Conservation (phyloP, 306 rosid species). For the Vachellia pachyceras region DNA sequence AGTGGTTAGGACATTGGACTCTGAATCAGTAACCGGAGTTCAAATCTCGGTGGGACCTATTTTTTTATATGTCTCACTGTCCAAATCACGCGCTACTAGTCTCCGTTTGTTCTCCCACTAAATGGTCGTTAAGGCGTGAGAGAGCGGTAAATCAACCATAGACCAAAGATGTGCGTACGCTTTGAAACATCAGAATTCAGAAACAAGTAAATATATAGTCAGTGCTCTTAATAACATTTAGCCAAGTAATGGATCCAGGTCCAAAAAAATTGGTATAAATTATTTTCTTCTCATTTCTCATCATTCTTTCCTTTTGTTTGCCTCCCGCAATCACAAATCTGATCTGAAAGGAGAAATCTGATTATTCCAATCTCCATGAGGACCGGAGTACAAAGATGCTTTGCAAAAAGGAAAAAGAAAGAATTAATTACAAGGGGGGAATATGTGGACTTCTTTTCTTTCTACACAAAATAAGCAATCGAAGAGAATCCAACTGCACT, state of each 20-base stretch:
- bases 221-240: background rate
- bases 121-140: background rate
- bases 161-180: background rate
- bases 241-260: background rate
- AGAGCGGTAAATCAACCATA: background rate
- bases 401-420: background rate
- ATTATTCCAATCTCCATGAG: constrained; percentile 49
- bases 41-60: constrained; percentile 1
- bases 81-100: too few species aligned
- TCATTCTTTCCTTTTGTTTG: constrained; percentile 30
- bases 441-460: constrained; percentile 52
- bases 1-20: constrained; percentile 24
- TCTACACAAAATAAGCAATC: constrained; percentile 55
- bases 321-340: constrained; percentile 41
- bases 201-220: background rate
- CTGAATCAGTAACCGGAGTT: constrained; percentile 22
- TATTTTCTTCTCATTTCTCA: constrained; percentile 6
- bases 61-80: too few species aligned
- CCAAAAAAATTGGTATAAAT: constrained; percentile 6
- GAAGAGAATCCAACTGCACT: constrained; percentile 52
- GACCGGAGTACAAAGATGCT: constrained; percentile 43
- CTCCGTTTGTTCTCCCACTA: background rate
- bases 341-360: constrained; percentile 53
- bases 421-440: constrained; percentile 60
- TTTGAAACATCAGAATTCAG: background rate